A percentile compares a stretch with the other conserved stretches of the same genome.
These are phyloP conservation scores for Hypoxylon sp. DNA, from an alignment of 2,329 filamentous ascomycete genomes.

Conservation along the genomic window DNA sequence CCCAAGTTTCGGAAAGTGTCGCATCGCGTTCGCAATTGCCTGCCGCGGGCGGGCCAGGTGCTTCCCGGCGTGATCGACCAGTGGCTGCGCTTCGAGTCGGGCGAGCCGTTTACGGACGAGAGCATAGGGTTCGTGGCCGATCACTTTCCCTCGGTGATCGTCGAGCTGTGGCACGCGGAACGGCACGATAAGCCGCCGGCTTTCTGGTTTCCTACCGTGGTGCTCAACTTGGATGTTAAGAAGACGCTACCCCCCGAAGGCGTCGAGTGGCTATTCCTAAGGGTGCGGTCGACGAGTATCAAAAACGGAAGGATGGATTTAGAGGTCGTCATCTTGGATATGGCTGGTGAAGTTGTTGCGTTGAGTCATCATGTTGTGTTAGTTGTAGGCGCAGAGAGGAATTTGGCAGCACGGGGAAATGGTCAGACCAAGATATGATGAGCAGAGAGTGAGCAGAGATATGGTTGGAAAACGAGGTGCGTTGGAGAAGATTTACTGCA, in stretches of 20 bases:
- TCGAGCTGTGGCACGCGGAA: conserved; percentile 33
- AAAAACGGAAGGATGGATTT: conserved; percentile 43
- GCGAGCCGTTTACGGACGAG: conserved; percentile 46
- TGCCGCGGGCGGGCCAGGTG: conserved; percentile 44
- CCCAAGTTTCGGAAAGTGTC: conserved; percentile 45
- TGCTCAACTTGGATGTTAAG: conserved; percentile 39
- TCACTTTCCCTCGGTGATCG: conserved; percentile 48
- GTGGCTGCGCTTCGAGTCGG: conserved; percentile 48
- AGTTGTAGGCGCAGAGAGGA: conserved; percentile 47
- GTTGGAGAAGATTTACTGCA: neutral
- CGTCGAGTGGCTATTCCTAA: conserved; percentile 37
- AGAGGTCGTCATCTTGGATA: conserved; percentile 48
- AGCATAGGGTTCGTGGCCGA: conserved; percentile 48
- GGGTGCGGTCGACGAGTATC: conserved; percentile 27
- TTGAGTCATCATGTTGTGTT: conserved; percentile 50
- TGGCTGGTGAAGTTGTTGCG: conserved; percentile 47
- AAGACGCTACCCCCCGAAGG: conserved; percentile 31
- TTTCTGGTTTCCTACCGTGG: conserved; percentile 41
- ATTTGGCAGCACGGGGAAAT: conserved; percentile 41
- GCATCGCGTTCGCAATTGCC: conserved; percentile 41
- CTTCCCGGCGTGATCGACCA: conserved; percentile 45
- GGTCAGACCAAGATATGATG: conserved; percentile 33
- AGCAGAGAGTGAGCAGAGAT: neutral
- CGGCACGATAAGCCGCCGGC: conserved; percentile 8
- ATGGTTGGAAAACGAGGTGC: too few species aligned